phyloP scores from a whole-genome alignment of 2,329 filamentous ascomycete genomes.

The Trichoderma hamatum region DNA sequence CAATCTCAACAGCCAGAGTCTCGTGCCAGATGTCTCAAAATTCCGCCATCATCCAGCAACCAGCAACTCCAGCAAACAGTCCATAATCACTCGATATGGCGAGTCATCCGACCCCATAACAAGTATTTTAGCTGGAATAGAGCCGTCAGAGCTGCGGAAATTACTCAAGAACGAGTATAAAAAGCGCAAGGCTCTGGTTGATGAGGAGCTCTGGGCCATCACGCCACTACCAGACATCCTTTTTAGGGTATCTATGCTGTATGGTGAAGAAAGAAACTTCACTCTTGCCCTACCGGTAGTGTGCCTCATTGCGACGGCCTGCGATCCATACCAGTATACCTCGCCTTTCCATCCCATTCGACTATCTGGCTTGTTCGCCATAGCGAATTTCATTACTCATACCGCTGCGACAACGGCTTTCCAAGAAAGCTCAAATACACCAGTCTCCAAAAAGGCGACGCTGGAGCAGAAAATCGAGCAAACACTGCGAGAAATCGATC shows the following conservation, averaged over 20 bases:
- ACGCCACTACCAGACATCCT: constrained; percentile 53
- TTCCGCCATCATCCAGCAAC: constrained; percentile 37
- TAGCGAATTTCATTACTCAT: constrained; percentile 56
- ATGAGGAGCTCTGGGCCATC: constrained; percentile 49
- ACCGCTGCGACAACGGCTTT: constrained; percentile 47
- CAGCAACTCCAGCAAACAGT: constrained; percentile 28
- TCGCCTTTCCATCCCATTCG: constrained; percentile 55
- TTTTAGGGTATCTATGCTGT: constrained; percentile 50
- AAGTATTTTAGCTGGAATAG: constrained; percentile 33
- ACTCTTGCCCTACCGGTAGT: constrained; percentile 50
- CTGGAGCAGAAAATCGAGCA: constrained; percentile 36
- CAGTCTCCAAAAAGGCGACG: constrained; percentile 31
- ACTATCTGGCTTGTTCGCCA: constrained; percentile 54
- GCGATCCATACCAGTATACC: constrained; percentile 54
- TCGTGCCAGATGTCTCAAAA: constrained; percentile 46
- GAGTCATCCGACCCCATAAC: constrained; percentile 38
- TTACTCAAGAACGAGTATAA: constrained; percentile 33
- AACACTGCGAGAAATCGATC: constrained; percentile 50
- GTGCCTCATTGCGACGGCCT: constrained; percentile 51
- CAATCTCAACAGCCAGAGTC: constrained; percentile 49
- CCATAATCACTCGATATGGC: constrained; percentile 29
- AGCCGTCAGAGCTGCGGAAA: constrained; percentile 36
- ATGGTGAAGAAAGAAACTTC: constrained; percentile 47
- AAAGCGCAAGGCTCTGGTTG: constrained; percentile 33
- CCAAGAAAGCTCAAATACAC: constrained; percentile 34